Evolutionary conservation across 805 yeast genomes (phyloP).

Genomic region (Candida ovalis): DNA sequence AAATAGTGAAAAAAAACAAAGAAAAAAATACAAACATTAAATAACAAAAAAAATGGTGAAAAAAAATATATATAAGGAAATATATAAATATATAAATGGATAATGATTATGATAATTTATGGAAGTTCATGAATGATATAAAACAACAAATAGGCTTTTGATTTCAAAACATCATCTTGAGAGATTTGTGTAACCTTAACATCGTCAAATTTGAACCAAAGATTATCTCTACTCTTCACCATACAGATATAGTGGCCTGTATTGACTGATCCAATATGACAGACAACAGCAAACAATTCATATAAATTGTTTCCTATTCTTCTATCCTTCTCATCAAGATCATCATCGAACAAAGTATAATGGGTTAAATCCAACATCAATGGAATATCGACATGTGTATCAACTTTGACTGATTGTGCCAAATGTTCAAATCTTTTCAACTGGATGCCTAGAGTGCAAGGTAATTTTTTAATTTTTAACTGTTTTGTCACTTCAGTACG

Average conservation of each 20-base stretch:
- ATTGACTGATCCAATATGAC: conserved; percentile 89
- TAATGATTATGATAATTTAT: conserved; percentile 3
- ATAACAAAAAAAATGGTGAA: not conserved
- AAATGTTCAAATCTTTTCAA: conserved; percentile 74
- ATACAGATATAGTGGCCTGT: conserved; percentile 92
- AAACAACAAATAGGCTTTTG: conserved; percentile 79
- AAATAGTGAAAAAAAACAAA: not conserved
- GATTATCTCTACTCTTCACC: conserved; percentile 65
- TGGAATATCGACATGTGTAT: conserved; percentile 70
- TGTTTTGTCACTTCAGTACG: conserved; percentile 68
- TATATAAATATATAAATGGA: not conserved
- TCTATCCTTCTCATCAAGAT: not conserved
- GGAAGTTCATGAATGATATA: conserved; percentile 49
- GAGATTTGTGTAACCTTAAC: conserved; percentile 67
- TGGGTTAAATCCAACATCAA: conserved; percentile 65
- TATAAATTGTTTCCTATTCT: conserved; percentile 38
- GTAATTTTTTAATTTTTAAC: conserved; percentile 61
- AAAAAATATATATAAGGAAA: not conserved
- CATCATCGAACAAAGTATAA: conserved; percentile 36
- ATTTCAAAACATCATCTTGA: conserved; percentile 58
- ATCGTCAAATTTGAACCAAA: conserved; percentile 93
- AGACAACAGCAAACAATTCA: conserved; percentile 82
- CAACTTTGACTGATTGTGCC: conserved; percentile 62
- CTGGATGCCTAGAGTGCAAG: conserved; percentile 80
- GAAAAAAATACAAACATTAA: not conserved